phyloP scores from a whole-genome alignment of 352 stramenopile species.

The Pythium brassicae region DNA sequence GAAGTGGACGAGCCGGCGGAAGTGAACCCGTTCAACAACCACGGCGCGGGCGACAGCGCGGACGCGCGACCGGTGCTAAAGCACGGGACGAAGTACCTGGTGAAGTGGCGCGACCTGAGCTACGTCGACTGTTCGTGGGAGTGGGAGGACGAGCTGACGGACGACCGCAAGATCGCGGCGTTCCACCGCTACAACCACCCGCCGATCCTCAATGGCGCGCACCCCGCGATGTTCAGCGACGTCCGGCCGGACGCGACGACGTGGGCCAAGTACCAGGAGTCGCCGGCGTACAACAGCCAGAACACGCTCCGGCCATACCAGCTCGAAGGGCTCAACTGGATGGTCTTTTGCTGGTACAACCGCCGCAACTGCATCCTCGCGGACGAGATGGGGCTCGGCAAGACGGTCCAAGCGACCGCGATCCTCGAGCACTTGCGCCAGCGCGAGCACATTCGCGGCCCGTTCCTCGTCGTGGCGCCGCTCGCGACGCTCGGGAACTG shows the following conservation, averaged over 20 bases:
- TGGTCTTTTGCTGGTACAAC: constrained; percentile 98
- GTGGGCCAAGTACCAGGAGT: constrained; percentile 88
- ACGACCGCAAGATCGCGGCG: constrained; percentile 87
- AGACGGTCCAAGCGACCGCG: constrained; percentile 89
- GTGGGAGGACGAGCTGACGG: constrained; percentile 85
- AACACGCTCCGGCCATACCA: constrained; percentile 97
- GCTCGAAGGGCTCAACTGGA: constrained; percentile 97
- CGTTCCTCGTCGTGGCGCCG: constrained; percentile 98
- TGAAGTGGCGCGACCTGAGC: constrained; percentile 90
- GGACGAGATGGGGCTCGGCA: constrained; percentile 89
- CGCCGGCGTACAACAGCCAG: constrained; percentile 91
- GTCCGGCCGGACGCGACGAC: constrained; percentile 67
- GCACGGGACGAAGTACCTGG: constrained; percentile 86
- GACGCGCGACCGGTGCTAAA: constrained; percentile 52
- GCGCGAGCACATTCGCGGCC: constrained; percentile 89
- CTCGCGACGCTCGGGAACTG: constrained; percentile 98
- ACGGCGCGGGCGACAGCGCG: constrained; percentile 34
- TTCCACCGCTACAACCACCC: constrained; percentile 86
- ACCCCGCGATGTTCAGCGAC: constrained; percentile 79
- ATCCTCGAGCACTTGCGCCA: constrained; percentile 95
- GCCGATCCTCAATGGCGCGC: constrained; percentile 78
- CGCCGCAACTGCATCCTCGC: constrained; percentile 90
- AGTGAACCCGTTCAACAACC: constrained; percentile 65
- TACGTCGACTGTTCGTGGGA: constrained; percentile 90
- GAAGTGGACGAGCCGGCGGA: constrained; percentile 73